phyloP scores from a whole-genome alignment of 169 alveolate genomes.

The Pseudocohnilembus persalinus region DNA sequence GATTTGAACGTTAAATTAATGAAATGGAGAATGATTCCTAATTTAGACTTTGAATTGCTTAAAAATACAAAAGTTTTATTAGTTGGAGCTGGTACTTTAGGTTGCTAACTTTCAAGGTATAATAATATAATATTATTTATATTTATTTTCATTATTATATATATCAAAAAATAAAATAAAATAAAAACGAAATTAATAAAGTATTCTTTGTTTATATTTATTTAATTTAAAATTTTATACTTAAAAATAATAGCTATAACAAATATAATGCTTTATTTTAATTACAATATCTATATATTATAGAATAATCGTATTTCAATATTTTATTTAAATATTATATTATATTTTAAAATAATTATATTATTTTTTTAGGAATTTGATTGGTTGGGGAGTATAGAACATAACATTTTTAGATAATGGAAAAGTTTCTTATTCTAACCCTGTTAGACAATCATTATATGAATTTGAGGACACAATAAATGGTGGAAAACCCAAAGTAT shows the following conservation, averaged over 20 bases:
- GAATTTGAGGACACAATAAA: slow-evolving; percentile 89
- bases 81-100: slow-evolving; percentile 90
- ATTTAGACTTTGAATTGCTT: slow-evolving; percentile 72
- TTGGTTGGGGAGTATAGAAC: slow-evolving; percentile 94
- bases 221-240: no score
- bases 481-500: slow-evolving; percentile 56
- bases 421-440: slow-evolving; percentile 89
- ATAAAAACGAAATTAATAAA: no score
- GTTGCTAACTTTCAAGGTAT: slow-evolving; percentile 45
- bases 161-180: no score
- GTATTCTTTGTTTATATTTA: no score
- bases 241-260: no score
- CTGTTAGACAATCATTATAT: slow-evolving; percentile 92
- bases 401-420: slow-evolving; percentile 93
- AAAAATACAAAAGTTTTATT: slow-evolving; percentile 76
- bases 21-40: slow-evolving; percentile 95
- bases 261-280: no score
- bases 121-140: no score
- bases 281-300: no score
- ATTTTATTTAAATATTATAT: no score
- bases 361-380: slow-evolving; percentile 85
- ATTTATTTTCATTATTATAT: no score
- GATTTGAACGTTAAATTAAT: slow-evolving; percentile 92
- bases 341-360: no score
- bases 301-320: no score